Evolutionary conservation across 139 green algal genomes (phyloP).

Genomic region (Chlorella vulgaris): DNA sequence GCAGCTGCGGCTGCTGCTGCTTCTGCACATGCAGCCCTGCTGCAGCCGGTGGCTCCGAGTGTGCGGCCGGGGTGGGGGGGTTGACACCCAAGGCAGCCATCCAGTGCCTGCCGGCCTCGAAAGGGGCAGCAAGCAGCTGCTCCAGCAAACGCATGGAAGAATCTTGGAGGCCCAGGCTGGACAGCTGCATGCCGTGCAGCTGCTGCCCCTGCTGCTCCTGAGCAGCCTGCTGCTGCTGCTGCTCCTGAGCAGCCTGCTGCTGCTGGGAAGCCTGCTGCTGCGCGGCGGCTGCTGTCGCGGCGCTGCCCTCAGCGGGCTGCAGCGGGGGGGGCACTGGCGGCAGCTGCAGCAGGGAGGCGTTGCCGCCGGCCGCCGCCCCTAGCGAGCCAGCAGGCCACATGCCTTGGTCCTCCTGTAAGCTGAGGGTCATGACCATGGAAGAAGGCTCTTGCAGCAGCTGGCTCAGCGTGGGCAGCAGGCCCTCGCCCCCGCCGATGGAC

Average conservation of each 20-base stretch:
- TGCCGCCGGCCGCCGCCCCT: neutral
- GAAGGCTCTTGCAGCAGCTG: slow-evolving; percentile 24
- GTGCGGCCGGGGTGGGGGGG: neutral
- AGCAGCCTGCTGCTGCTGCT: neutral
- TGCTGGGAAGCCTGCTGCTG: too few species aligned
- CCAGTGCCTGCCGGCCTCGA: neutral
- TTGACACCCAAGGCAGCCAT: too few species aligned
- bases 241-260: neutral
- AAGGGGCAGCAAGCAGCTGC: neutral
- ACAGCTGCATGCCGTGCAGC: neutral
- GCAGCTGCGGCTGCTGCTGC: neutral
- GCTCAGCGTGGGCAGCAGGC: slow-evolving; percentile 13
- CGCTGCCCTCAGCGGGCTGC: neutral
- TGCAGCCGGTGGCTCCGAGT: neutral
- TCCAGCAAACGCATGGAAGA: neutral
- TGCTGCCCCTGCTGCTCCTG: neutral
- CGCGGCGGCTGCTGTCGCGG: neutral
- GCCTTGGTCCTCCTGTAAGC: neutral
- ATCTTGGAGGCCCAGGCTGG: too few species aligned
- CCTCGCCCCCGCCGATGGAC: neutral
- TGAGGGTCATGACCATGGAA: neutral
- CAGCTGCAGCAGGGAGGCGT: neutral
- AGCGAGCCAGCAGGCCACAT: too few species aligned
- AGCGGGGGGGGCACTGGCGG: neutral
- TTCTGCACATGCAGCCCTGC: neutral